These are phyloP conservation scores for Penicillium sp. DNA, from an alignment of 2,329 filamentous ascomycete species.

Conservation along the genomic window DNA sequence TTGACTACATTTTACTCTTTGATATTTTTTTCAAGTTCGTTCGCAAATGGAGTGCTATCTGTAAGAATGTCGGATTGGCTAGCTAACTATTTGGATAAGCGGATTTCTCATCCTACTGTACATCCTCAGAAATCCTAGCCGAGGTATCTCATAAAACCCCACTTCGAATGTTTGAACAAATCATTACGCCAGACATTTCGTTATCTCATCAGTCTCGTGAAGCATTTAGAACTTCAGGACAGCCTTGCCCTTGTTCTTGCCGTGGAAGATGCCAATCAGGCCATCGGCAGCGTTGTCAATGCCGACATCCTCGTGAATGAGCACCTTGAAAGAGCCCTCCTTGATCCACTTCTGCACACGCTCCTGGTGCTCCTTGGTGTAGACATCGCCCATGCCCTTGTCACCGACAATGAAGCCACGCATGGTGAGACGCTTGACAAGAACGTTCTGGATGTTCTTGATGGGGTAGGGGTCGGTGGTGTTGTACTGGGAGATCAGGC, in stretches of 20 bases:
- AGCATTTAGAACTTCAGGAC: slow-evolving; percentile 63
- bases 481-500: slow-evolving; percentile 78
- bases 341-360: slow-evolving; percentile 71
- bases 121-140: slow-evolving; percentile 11
- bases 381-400: slow-evolving; percentile 62
- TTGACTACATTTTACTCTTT: neutral
- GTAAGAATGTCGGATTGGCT: neutral
- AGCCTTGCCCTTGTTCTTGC: slow-evolving; percentile 84
- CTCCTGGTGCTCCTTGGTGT: slow-evolving; percentile 68
- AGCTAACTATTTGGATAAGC: neutral
- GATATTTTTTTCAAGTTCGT: neutral
- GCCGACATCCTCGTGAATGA: slow-evolving; percentile 65
- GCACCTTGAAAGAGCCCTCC: slow-evolving; percentile 70
- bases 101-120: neutral
- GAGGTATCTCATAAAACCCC: slow-evolving; percentile 12
- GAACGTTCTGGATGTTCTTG: slow-evolving; percentile 60
- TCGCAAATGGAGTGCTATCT: neutral
- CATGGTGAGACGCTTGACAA: slow-evolving; percentile 64
- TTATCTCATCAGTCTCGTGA: slow-evolving; percentile 14
- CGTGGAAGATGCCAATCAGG: slow-evolving; percentile 68
- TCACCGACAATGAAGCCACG: slow-evolving; percentile 73
- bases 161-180: neutral
- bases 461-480: slow-evolving; percentile 59
- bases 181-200: slow-evolving; percentile 11
- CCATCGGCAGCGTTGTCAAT: slow-evolving; percentile 74